Base-by-base conservation (phyloP, 768 basidiomycete genomes). In the Leccinum variicolor region DNA sequence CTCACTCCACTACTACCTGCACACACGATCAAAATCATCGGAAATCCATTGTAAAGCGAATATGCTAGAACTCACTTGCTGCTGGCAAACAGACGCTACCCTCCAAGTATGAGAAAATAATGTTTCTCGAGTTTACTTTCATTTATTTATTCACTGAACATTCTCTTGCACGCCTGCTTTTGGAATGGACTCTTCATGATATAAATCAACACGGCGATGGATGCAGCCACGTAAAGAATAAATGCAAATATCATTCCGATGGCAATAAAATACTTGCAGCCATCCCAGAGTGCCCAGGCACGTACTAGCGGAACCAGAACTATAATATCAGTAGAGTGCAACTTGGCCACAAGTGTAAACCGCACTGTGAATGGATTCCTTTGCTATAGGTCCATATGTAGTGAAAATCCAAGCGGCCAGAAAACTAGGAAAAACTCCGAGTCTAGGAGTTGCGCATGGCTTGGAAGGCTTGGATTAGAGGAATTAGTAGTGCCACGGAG, bases 271-370 rank as follows among this genome's bases (percentile, higher is more conserved):
- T 25, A 23, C 15, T 29, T 34, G 34, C 66, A 61, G 3, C n/a
- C n/a, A n/a, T n/a, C 33, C 66, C 63, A 67, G 26, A 66, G 55
- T 5, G 63, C 55, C 57, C 65, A 54, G 11, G 56, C 63, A 2
- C 63, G 62, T 19, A 64, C 17, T 34, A 66, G n/a, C n/a, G n/a
- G n/a, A 28, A 67, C 52, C 23, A 67, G 50, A 15, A 54, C 14
- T 23, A 23, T 3, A 23, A 23, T 23, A 23, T 23, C 23, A 23
- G 23, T 23, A 23, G 23, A 23, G 23, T n/a, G n/a, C n/a, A n/a
- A n/a, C n/a, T n/a, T 23, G 23, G 23, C 23, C 23, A 23, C 23
- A 14, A 33, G 4, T 0, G 11, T 43, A 19, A 52, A 7, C 31
- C 61, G 43, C 45, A 65, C 64, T 23, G 11, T 47, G 64, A 6